Conservation (phyloP, 345 rosid species). For the Kandelia obovata region DNA sequence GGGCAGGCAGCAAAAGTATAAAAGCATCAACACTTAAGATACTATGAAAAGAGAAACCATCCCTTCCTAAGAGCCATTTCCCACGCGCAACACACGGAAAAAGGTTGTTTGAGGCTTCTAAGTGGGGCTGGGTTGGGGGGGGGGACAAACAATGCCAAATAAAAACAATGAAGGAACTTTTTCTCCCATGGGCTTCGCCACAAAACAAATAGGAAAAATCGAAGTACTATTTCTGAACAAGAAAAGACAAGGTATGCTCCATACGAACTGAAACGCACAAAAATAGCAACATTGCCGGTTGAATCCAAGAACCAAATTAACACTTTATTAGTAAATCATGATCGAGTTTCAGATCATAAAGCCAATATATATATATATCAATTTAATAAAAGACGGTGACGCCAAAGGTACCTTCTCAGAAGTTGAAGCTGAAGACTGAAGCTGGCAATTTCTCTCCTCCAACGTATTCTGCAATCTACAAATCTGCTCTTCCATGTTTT, state of each 20-base stretch:
- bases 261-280: constrained; percentile 1
- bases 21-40: not conserved
- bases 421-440: constrained; percentile 57
- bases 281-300: constrained; percentile 8
- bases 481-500: constrained; percentile 60
- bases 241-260: constrained; percentile 10
- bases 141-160: not conserved
- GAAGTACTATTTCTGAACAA: constrained; percentile 18
- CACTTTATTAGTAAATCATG: constrained; percentile 12
- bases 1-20: not conserved
- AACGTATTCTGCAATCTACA: constrained; percentile 41
- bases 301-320: constrained; percentile 11
- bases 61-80: not conserved
- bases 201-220: constrained; percentile 24
- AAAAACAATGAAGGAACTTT: constrained; percentile 12
- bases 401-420: constrained; percentile 63
- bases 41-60: not conserved
- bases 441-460: constrained; percentile 57
- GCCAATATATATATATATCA: not conserved
- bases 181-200: constrained; percentile 29
- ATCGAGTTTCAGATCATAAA: constrained; percentile 14
- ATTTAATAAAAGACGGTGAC: not conserved
- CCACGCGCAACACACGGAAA: not conserved
- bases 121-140: not conserved
- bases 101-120: not conserved